Base-by-base conservation (phyloP, 2,329 filamentous ascomycete species). In the Trichophyton verrucosum region DNA sequence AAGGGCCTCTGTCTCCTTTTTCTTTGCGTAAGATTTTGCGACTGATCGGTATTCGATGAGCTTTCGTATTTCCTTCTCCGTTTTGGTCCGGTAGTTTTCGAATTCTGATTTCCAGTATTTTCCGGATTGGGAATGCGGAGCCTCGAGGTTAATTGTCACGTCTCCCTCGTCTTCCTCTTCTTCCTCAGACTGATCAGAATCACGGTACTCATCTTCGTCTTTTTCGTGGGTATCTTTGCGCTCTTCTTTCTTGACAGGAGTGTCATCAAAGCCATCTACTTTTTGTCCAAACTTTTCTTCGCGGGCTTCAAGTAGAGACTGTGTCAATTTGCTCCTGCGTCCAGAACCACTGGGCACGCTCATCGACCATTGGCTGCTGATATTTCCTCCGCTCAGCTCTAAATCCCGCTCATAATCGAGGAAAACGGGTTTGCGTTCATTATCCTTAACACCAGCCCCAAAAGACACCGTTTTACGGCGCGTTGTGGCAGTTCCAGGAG, bases 51-150 rank as follows among this genome's bases (percentile, higher is more conserved):
- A 85, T 33, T 79, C 75, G 58, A 86, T 78, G 57, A 86, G 74
- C 66, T 81, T 83, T 68, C 79, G 82, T 67, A 84, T 80, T 67
- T 86, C 82, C 44, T 76, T 76, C 62, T 82, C 80, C 40, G 82
- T 85, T 56, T 77, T 80, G 22, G 76, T 75, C 15, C 82, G 76
- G 66, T 85, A 86, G 44, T 73, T 76, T 60, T 85, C 80, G 66
- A 82, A 84, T 63, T 84, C 80, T 9, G 77, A 75, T 69, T 85
- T 85, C 82, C 82, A 85, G 66, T 83, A 84, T 65, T 79, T 79
- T 1, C 81, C 82, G 3, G 81, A 83, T 58, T 81, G 78, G 0
- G 81, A 82, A 22, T 77, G 76, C 2, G 82, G 82, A 47, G 82
- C 77, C 30, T 77, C 73, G 13, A 82, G 66, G 63, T 84, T 82